phyloP scores from a whole-genome alignment of 345 rosid species.

The Populus euphratica region DNA sequence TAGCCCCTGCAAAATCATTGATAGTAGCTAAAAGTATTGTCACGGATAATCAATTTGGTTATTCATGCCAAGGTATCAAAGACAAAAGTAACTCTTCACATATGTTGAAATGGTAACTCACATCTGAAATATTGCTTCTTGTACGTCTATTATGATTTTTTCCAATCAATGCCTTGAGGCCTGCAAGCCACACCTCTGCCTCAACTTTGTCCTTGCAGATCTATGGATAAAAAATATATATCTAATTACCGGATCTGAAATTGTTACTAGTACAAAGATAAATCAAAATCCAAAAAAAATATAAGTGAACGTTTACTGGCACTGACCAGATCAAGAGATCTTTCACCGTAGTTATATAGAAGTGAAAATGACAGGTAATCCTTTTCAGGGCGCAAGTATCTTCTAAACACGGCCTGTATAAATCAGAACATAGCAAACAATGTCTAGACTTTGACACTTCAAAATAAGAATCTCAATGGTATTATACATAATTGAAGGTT shows the following conservation, averaged over 20 bases:
- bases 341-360: slow-evolving; percentile 76
- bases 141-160: slow-evolving; percentile 48
- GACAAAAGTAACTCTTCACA: background rate
- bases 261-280: background rate
- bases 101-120: slow-evolving; percentile 28
- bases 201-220: slow-evolving; percentile 97
- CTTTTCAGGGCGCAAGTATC: slow-evolving; percentile 89
- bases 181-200: slow-evolving; percentile 84
- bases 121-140: slow-evolving; percentile 69
- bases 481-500: slow-evolving; percentile 1
- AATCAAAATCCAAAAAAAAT: background rate
- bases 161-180: slow-evolving; percentile 66
- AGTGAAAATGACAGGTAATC: slow-evolving; percentile 95
- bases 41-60: background rate
- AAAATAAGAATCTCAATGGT: background rate
- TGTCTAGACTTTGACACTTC: background rate
- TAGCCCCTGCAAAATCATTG: background rate
- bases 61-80: background rate
- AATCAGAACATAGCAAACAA: slow-evolving; percentile 4
- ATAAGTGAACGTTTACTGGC: background rate
- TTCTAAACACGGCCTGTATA: slow-evolving; percentile 78
- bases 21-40: background rate
- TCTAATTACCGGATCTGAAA: slow-evolving; percentile 13
- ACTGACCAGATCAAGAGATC: slow-evolving; percentile 96
- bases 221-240: slow-evolving; percentile 37